Evolutionary conservation across 169 alveolate genomes (phyloP).

Genomic region (Plasmodium vinckei): DNA sequence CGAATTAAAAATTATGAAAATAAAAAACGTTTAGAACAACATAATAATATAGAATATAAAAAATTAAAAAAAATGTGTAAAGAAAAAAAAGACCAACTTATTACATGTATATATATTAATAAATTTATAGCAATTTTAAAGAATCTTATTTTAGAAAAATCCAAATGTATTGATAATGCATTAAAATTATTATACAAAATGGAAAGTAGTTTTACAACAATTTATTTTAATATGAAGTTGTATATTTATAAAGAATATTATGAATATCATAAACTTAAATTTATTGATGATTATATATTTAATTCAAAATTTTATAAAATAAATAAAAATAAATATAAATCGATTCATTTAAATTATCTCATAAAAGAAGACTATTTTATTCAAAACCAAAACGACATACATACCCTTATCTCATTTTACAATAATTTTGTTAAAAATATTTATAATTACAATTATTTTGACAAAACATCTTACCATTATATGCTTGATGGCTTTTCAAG

Average conservation of each 20-base stretch:
- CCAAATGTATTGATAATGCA: conserved; percentile 20
- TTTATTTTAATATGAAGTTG: conserved; percentile 58
- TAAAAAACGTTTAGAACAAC: conserved; percentile 9
- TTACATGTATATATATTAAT: conserved; percentile 17
- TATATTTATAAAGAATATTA: conserved; percentile 62
- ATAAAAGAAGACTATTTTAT: background rate
- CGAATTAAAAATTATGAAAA: conserved; percentile 1
- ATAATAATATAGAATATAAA: background rate
- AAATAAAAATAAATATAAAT: conserved; percentile 19
- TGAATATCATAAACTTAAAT: conserved; percentile 34
- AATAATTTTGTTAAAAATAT: conserved; percentile 19
- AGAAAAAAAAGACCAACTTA: conserved; percentile 18
- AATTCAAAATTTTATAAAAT: conserved; percentile 33
- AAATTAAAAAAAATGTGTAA: background rate
- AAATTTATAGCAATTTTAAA: conserved; percentile 17
- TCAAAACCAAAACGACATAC: background rate
- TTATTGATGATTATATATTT: conserved; percentile 58
- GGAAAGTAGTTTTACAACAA: conserved; percentile 23
- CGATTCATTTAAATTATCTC: background rate
- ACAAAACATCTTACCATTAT: conserved; percentile 16
- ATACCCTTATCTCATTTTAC: background rate
- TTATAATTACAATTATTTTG: background rate
- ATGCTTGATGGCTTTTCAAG: conserved; percentile 73
- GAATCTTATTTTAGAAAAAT: conserved; percentile 30
- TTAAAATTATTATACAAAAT: conserved; percentile 19